These are phyloP conservation scores for Wallemia mellicola DNA, from an alignment of 1,284 basidiomycete species.

Conservation along the genomic window DNA sequence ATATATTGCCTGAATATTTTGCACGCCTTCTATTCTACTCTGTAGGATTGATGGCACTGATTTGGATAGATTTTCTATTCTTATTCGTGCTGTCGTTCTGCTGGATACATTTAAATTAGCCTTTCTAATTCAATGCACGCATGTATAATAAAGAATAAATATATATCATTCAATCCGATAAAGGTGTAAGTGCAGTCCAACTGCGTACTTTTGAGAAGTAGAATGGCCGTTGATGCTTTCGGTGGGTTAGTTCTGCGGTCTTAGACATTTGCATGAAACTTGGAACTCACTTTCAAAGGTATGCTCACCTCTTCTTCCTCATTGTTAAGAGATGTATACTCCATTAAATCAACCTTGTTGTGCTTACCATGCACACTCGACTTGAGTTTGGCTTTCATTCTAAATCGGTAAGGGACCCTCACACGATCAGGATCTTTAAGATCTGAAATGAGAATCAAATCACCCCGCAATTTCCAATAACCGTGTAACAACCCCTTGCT, in stretches of 20 bases:
- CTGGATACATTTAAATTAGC: too few relatives aligned
- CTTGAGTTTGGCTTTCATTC: background rate
- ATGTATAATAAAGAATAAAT: too few relatives aligned
- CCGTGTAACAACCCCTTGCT: background rate
- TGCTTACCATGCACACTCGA: background rate
- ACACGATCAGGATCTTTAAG: background rate
- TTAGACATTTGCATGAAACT: background rate
- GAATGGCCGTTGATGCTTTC: background rate
- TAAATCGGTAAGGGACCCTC: background rate
- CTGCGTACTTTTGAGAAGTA: background rate
- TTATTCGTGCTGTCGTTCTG: background rate
- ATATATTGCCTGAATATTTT: conserved; percentile 1
- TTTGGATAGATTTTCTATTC: background rate
- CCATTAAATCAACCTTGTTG: background rate
- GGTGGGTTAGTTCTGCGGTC: background rate
- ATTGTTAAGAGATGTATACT: background rate
- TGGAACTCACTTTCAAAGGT: background rate
- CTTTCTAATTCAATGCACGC: too few relatives aligned
- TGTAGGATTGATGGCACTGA: background rate
- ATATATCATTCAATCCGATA: background rate
- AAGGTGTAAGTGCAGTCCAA: background rate
- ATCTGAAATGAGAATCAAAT: background rate
- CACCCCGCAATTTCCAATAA: background rate
- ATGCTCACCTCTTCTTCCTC: background rate
- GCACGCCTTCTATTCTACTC: conserved; percentile 1